Percentiles rank a stretch among this genome's conserved stretches.
phyloP scores from a whole-genome alignment of 768 basidiomycete genomes.

The Kwoniella dejecticola region DNA sequence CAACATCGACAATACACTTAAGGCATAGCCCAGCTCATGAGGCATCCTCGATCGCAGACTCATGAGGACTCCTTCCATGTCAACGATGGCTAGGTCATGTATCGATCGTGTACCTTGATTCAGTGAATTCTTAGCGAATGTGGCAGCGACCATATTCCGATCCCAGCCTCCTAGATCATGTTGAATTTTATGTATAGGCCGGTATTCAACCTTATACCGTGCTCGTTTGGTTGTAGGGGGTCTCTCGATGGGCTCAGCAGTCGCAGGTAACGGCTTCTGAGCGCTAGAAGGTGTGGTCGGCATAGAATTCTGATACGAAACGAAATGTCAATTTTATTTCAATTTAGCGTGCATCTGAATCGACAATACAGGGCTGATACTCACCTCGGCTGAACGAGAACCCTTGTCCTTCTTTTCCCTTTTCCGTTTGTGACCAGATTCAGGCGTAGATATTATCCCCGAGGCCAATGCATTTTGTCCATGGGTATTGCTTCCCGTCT shows the following conservation, averaged over 20 bases:
- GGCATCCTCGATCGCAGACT: conserved; percentile 81
- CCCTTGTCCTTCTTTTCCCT: conserved; percentile 20
- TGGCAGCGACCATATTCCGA: conserved; percentile 66
- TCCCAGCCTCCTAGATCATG: conserved; percentile 81
- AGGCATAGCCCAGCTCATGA: conserved; percentile 81
- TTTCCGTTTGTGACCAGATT: conserved; percentile 33
- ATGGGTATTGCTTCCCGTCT: too few relatives aligned
- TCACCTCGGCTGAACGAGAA: conserved; percentile 8
- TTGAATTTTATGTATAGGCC: conserved; percentile 74
- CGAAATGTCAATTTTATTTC: neutral
- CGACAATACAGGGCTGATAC: neutral
- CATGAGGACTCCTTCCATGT: conserved; percentile 92
- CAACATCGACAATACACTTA: conserved; percentile 79
- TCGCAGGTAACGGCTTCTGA: neutral
- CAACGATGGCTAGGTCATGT: conserved; percentile 83
- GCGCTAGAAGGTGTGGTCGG: conserved; percentile 21
- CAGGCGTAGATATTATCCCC: conserved; percentile 4
- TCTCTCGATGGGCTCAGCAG: conserved; percentile 5
- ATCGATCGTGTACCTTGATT: conserved; percentile 67
- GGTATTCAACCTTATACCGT: conserved; percentile 83
- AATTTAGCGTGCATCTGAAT: too few relatives aligned
- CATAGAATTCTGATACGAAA: conserved; percentile 9
- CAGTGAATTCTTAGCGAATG: conserved; percentile 61
- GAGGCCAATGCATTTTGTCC: neutral
- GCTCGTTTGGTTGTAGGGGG: conserved; percentile 54